These are phyloP conservation scores for Candolleomyces aberdarensis DNA, from an alignment of 768 basidiomycete species.

Conservation along the genomic window DNA sequence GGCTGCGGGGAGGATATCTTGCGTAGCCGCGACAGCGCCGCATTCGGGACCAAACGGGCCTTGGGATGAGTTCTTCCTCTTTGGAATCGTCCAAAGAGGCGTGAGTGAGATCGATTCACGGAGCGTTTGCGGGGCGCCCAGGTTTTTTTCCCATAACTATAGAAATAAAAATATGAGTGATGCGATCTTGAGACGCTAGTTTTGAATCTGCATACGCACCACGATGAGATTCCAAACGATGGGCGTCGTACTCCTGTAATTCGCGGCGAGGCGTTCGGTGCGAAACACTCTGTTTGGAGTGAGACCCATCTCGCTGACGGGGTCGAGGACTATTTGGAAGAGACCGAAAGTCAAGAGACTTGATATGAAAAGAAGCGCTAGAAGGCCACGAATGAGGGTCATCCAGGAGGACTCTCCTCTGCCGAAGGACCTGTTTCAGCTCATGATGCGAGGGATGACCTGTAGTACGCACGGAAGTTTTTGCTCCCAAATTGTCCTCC, in stretches of 20 bases:
- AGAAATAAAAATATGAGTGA: neutral
- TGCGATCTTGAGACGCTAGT: neutral
- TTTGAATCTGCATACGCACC: neutral
- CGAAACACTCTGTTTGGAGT: neutral
- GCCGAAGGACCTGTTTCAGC: neutral
- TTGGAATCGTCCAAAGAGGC: neutral
- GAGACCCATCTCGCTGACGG: neutral
- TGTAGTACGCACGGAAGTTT: neutral
- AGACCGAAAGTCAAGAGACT: neutral
- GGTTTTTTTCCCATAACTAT: neutral
- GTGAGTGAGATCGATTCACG: neutral
- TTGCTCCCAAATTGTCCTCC: neutral
- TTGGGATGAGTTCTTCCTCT: neutral
- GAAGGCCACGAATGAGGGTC: neutral
- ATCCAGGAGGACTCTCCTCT: neutral
- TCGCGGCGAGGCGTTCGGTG: slow-evolving; percentile 10
- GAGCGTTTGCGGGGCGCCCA: neutral
- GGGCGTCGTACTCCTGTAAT: slow-evolving; percentile 13
- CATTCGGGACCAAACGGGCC: neutral
- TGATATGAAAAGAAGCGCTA: neutral
- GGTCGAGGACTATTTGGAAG: neutral
- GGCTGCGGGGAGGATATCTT: neutral
- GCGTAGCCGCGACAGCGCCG: neutral
- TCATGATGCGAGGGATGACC: neutral
- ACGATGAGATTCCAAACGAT: neutral